Evolutionary conservation across 2,329 filamentous ascomycete species (phyloP).

Genomic region (Claviceps paspali): DNA sequence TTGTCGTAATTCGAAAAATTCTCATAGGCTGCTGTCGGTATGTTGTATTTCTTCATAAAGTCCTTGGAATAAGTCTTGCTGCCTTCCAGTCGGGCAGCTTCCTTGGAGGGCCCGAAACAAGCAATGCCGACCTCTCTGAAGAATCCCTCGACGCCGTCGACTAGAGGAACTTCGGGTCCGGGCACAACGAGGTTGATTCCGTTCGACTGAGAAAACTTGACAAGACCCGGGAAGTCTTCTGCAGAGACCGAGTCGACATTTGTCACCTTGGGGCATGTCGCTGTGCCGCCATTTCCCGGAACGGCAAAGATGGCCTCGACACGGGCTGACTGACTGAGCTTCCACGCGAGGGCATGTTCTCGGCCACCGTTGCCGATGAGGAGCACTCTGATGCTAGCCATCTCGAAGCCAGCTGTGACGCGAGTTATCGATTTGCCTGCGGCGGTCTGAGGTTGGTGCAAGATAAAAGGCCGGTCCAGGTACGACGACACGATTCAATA

Average conservation of each 20-base stretch:
- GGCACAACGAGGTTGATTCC: conserved; percentile 72
- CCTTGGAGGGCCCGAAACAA: conserved; percentile 73
- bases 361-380: conserved; percentile 88
- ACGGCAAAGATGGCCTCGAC: conserved; percentile 61
- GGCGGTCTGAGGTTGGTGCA: too few relatives aligned
- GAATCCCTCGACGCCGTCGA: conserved; percentile 74
- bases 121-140: conserved; percentile 62
- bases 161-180: conserved; percentile 85
- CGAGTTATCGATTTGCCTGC: too few relatives aligned
- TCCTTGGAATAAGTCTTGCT: conserved; percentile 97
- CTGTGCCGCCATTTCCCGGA: conserved; percentile 80
- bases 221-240: conserved; percentile 64
- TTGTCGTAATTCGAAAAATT: conserved; percentile 70
- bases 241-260: conserved; percentile 57
- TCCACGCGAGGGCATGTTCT: conserved; percentile 92
- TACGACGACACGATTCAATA: too few relatives aligned
- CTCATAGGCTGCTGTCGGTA: conserved; percentile 81
- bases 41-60: conserved; percentile 83
- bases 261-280: conserved; percentile 49
- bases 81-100: conserved; percentile 81
- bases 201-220: conserved; percentile 58
- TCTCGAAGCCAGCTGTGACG: conserved; percentile 4
- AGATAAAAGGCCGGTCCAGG: too few relatives aligned
- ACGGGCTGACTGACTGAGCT: conserved; percentile 65
- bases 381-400: conserved; percentile 48